Conservation (phyloP, 2,329 filamentous ascomycete species). For the Penicillium sclerotiorum region DNA sequence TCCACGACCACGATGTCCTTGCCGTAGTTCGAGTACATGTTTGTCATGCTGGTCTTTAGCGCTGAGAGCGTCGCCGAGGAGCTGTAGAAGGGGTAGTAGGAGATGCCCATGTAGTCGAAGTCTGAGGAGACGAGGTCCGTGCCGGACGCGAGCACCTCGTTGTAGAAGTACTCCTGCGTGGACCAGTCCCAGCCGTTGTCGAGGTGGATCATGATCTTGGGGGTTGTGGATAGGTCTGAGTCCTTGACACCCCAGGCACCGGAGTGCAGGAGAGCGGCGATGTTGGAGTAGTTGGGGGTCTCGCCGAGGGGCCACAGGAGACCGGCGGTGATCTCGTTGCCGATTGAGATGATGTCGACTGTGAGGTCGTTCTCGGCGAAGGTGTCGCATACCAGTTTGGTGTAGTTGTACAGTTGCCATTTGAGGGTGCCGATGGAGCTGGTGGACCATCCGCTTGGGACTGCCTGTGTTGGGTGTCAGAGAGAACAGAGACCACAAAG, state of each 20-base stretch:
- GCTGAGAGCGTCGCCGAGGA: constrained; percentile 59
- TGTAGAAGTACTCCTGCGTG: constrained; percentile 68
- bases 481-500: background rate
- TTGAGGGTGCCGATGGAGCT: constrained; percentile 60
- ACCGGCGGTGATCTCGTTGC: constrained; percentile 71
- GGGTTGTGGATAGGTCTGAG: constrained; percentile 57
- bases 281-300: constrained; percentile 59
- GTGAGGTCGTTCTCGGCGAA: constrained; percentile 60
- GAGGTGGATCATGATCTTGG: constrained; percentile 73
- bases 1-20: constrained; percentile 72
- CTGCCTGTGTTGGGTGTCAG: constrained; percentile 37
- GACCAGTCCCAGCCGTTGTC: constrained; percentile 75
- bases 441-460: constrained; percentile 65
- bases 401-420: constrained; percentile 70
- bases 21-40: constrained; percentile 63
- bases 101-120: constrained; percentile 72
- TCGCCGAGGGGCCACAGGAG: constrained; percentile 68
- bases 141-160: constrained; percentile 56
- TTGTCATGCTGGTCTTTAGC: constrained; percentile 58
- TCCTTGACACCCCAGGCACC: constrained; percentile 67
- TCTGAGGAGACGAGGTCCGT: constrained; percentile 53
- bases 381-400: constrained; percentile 61
- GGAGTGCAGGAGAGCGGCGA: constrained; percentile 65
- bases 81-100: constrained; percentile 74
- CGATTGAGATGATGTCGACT: constrained; percentile 68